Conservation (phyloP, 306 rosid genomes). For the Rubus parviflorus region DNA sequence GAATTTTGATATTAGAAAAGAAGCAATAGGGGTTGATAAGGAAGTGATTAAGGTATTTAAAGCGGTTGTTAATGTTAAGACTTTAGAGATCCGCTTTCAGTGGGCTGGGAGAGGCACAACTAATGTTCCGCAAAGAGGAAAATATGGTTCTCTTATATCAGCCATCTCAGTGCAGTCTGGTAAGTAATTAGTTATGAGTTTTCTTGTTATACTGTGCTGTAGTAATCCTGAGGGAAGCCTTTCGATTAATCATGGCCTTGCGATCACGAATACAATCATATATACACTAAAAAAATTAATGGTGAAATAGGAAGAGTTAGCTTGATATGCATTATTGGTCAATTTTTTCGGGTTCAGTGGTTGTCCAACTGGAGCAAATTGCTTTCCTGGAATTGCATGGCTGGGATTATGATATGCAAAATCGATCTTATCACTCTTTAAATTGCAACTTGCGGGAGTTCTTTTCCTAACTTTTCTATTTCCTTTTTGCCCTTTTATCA, state of each 20-base stretch:
- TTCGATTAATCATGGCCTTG: not conserved
- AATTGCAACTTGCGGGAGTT: too few species aligned
- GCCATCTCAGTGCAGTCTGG: conserved; percentile 64
- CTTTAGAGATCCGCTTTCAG: conserved; percentile 47
- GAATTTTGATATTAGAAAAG: conserved; percentile 25
- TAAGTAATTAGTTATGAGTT: conserved; percentile 26
- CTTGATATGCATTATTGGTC: not conserved
- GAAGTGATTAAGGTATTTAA: conserved; percentile 19
- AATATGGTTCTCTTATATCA: conserved; percentile 68
- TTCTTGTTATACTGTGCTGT: not conserved
- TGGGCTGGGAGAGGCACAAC: conserved; percentile 77
- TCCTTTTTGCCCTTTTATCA: too few species aligned
- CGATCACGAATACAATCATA: not conserved
- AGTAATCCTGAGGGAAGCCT: not conserved
- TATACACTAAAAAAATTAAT: not conserved
- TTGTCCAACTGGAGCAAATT: not conserved
- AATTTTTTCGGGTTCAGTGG: not conserved
- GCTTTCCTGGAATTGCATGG: not conserved
- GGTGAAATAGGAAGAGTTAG: not conserved
- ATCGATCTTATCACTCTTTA: too few species aligned
- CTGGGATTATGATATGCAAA: too few species aligned
- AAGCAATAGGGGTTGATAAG: conserved; percentile 22
- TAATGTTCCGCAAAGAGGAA: conserved; percentile 42
- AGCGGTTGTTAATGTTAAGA: conserved; percentile 41
- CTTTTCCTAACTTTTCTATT: too few species aligned